phyloP scores from a whole-genome alignment of 768 basidiomycete genomes.

The Mycena filopes region DNA sequence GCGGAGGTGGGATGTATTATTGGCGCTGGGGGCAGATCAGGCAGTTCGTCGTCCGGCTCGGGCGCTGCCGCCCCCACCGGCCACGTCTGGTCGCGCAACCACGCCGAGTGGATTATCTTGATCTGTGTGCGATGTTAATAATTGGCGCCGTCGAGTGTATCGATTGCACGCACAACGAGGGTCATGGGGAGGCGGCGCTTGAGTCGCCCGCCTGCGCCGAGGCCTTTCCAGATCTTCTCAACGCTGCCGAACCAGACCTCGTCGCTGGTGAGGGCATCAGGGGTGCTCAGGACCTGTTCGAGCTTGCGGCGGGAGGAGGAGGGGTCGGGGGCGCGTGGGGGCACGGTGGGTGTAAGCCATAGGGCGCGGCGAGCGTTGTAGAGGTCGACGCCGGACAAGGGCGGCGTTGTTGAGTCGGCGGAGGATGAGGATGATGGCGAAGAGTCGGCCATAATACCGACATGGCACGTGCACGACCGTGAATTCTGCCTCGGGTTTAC shows the following conservation, averaged over 20 bases:
- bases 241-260: conserved; percentile 67
- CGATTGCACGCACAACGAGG: conserved; percentile 61
- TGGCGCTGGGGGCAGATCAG: conserved; percentile 26
- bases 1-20: conserved; percentile 28
- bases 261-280: conserved; percentile 60
- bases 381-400: conserved; percentile 61
- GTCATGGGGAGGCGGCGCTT: conserved; percentile 70
- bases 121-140: conserved; percentile 56
- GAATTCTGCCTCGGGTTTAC: too few species aligned
- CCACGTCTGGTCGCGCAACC: conserved; percentile 84
- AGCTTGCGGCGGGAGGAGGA: conserved; percentile 58
- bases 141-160: too few species aligned
- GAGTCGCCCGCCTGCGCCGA: conserved; percentile 67
- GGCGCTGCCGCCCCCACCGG: conserved; percentile 70
- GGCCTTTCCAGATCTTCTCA: conserved; percentile 70
- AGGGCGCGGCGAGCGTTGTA: conserved; percentile 71
- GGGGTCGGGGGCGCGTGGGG: conserved; percentile 36
- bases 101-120: conserved; percentile 77
- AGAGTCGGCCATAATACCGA: neutral
- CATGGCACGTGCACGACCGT: too few species aligned
- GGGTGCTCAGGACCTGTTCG: conserved; percentile 58
- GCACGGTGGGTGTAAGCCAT: conserved; percentile 60
- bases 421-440: neutral
- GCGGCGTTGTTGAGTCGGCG: conserved; percentile 20
- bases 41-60: conserved; percentile 66